These are phyloP conservation scores for Blepharisma stoltei DNA, from an alignment of 73 alveolate genomes.

Conservation along the genomic window DNA sequence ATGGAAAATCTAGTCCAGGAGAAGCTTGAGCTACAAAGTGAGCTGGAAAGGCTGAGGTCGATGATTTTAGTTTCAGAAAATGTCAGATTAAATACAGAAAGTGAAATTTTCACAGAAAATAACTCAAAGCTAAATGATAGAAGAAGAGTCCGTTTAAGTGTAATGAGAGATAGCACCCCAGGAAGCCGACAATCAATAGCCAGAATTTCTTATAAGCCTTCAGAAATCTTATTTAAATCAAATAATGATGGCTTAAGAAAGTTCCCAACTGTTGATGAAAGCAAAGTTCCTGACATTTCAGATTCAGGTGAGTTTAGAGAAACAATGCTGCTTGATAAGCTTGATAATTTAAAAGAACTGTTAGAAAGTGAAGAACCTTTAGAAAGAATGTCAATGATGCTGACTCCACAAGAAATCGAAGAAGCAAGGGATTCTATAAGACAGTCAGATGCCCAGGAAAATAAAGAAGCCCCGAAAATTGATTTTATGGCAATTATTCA, in stretches of 20 bases:
- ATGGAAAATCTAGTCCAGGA: slow-evolving; percentile 4
- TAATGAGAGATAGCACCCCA: background rate
- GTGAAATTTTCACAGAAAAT: background rate
- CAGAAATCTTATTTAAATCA: background rate
- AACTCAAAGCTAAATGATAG: background rate
- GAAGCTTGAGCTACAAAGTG: background rate
- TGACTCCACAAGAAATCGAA: too few relatives aligned
- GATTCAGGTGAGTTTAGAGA: background rate
- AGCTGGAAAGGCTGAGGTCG: slow-evolving; percentile 7
- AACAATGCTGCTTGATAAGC: background rate
- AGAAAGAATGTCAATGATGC: too few relatives aligned
- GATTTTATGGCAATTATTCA: background rate
- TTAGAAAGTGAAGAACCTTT: background rate
- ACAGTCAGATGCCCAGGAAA: too few relatives aligned
- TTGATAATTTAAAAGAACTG: background rate
- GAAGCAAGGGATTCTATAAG: too few relatives aligned
- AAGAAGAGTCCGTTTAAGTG: background rate
- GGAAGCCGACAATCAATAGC: background rate
- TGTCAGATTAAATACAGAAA: background rate
- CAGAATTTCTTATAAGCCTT: background rate
- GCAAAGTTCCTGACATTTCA: background rate
- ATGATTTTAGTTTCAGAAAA: background rate
- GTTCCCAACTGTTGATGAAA: background rate
- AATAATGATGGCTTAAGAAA: background rate
- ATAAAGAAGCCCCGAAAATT: too few relatives aligned